phyloP scores from a whole-genome alignment of 1,284 basidiomycete genomes.

The Cryptococcus sp. region DNA sequence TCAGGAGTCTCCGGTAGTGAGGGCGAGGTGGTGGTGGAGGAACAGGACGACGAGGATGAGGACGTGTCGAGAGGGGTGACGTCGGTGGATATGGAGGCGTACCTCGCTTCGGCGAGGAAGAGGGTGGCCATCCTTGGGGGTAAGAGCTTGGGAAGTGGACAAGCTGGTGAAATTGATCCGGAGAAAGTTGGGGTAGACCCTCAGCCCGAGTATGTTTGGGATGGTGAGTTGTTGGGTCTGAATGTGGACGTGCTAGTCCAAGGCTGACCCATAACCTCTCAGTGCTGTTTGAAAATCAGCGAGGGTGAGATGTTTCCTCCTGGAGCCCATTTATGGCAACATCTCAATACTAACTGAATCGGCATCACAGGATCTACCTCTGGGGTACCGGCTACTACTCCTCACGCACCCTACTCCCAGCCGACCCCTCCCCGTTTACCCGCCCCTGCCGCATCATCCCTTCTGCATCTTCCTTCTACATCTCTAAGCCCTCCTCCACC shows the following conservation, averaged over 20 bases:
- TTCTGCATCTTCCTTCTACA: constrained; percentile 18
- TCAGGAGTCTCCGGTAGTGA: background rate
- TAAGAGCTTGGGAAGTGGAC: constrained; percentile 23
- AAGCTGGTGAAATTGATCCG: constrained; percentile 63
- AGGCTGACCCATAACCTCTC: background rate
- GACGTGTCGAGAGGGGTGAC: constrained; percentile 4
- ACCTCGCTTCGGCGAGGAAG: constrained; percentile 12
- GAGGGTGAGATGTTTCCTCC: constrained; percentile 36
- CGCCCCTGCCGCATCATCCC: constrained; percentile 27
- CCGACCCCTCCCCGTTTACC: constrained; percentile 47
- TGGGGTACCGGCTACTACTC: constrained; percentile 48
- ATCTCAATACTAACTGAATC: background rate
- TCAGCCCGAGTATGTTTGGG: constrained; percentile 68
- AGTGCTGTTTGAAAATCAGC: constrained; percentile 51
- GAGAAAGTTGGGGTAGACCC: constrained; percentile 19
- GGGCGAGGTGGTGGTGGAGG: constrained; percentile 8
- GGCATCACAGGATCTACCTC: constrained; percentile 37
- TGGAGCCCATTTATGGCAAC: background rate
- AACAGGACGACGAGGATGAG: constrained; percentile 7
- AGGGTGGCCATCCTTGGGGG: constrained; percentile 18
- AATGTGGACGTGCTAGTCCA: background rate
- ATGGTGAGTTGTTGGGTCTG: constrained; percentile 54
- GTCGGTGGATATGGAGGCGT: constrained; percentile 16
- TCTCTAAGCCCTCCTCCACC: constrained; percentile 1
- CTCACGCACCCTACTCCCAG: constrained; percentile 39